These are phyloP conservation scores for Polyporus tsugae DNA, from an alignment of 1,284 basidiomycete species.

Conservation along the genomic window DNA sequence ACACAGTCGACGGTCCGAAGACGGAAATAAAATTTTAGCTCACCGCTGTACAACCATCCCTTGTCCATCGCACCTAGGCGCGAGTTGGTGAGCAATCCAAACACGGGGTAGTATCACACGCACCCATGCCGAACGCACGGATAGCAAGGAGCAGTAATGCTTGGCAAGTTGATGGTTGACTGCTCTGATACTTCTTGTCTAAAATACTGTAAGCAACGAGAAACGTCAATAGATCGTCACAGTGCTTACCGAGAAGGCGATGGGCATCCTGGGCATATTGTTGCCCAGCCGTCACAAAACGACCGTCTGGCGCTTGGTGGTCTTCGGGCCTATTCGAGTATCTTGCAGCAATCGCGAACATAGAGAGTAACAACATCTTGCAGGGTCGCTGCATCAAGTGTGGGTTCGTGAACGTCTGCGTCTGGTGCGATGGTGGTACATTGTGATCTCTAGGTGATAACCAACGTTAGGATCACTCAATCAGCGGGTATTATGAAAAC, in stretches of 20 bases:
- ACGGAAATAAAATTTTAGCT: constrained; percentile 27
- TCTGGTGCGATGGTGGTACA: neutral
- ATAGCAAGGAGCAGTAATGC: constrained; percentile 81
- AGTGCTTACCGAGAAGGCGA: constrained; percentile 64
- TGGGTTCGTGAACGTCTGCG: constrained; percentile 41
- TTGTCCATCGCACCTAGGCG: constrained; percentile 72
- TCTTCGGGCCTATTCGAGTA: constrained; percentile 59
- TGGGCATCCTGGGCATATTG: constrained; percentile 75
- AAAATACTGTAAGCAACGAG: neutral
- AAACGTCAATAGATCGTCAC: neutral
- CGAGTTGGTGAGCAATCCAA: neutral
- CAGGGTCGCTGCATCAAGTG: constrained; percentile 67
- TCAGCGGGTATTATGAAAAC: neutral
- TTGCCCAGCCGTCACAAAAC: constrained; percentile 78
- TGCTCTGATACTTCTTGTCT: constrained; percentile 75
- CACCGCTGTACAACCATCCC: constrained; percentile 84
- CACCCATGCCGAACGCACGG: constrained; percentile 84
- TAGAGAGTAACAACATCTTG: constrained; percentile 75
- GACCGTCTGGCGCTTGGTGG: constrained; percentile 46
- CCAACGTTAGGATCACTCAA: neutral
- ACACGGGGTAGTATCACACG: constrained; percentile 20
- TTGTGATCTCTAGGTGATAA: neutral
- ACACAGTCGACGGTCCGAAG: neutral
- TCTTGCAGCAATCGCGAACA: constrained; percentile 81
- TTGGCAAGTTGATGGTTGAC: constrained; percentile 75